Evolutionary conservation across 169 alveolate genomes (phyloP).

Genomic region (Plasmodium relictum): DNA sequence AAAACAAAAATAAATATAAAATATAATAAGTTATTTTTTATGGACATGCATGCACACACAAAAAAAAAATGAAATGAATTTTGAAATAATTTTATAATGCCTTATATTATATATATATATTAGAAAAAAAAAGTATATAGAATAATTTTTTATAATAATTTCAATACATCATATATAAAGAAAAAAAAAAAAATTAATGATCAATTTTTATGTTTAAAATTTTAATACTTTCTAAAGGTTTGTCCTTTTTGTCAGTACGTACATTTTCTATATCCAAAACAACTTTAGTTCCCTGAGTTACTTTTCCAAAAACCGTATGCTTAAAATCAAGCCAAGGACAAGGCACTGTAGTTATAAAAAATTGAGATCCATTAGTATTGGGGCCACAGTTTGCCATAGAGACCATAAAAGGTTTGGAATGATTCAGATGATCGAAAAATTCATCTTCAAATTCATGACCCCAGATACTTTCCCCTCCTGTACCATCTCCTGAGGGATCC

Average conservation of each 20-base stretch:
- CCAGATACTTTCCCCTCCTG: constrained; percentile 95
- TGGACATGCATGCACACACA: too few relatives aligned
- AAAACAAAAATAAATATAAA: too few relatives aligned
- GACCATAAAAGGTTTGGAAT: constrained; percentile 95
- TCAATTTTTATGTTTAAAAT: constrained; percentile 81
- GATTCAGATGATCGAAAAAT: constrained; percentile 94
- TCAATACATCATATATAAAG: too few relatives aligned
- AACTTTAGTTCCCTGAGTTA: constrained; percentile 94
- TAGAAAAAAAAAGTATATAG: too few relatives aligned
- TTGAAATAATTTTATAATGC: too few relatives aligned
- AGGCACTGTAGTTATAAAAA: constrained; percentile 97
- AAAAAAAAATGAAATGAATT: too few relatives aligned
- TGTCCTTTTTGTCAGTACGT: constrained; percentile 86
- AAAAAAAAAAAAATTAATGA: constrained; percentile 1
- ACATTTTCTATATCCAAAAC: constrained; percentile 94
- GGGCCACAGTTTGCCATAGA: constrained; percentile 99
- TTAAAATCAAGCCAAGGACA: constrained; percentile 98
- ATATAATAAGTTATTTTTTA: too few relatives aligned
- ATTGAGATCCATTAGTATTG: constrained; percentile 97
- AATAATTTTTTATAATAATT: too few relatives aligned
- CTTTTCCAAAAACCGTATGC: constrained; percentile 99
- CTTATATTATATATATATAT: too few relatives aligned
- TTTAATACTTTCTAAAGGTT: constrained; percentile 83
- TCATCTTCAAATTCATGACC: constrained; percentile 97
- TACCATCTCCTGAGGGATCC: constrained; percentile 99